phyloP scores from a whole-genome alignment of 441 rosid genomes.

The Bocquillonia castaneifolia region DNA sequence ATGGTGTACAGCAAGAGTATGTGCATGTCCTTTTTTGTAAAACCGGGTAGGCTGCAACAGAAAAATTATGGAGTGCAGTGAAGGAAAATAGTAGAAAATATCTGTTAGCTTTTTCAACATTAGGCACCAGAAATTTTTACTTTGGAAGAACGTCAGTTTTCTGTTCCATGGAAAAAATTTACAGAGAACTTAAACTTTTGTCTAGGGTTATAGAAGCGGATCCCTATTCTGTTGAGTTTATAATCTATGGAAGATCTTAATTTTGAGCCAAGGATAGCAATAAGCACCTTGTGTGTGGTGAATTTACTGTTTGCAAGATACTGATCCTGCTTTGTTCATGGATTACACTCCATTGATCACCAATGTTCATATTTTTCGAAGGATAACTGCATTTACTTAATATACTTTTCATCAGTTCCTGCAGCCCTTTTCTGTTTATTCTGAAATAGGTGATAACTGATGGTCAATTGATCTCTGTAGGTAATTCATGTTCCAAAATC shows the following conservation, averaged over 20 bases:
- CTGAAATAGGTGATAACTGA: conserved; percentile 4
- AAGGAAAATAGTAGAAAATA: not conserved
- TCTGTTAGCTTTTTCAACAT: too few relatives aligned
- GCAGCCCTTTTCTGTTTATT: not conserved
- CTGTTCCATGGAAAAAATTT: too few relatives aligned
- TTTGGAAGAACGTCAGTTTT: too few relatives aligned
- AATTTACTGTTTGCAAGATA: not conserved
- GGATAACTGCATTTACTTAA: not conserved
- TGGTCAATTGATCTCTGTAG: conserved; percentile 37
- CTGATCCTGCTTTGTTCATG: not conserved
- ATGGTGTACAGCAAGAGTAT: too few relatives aligned
- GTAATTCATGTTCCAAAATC: conserved; percentile 87
- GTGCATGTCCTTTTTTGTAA: not conserved
- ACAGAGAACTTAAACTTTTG: not conserved
- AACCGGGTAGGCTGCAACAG: not conserved
- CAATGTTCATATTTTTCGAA: not conserved
- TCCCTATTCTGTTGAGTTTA: not conserved
- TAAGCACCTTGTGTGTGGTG: not conserved
- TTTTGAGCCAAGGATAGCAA: not conserved
- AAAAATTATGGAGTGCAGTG: not conserved
- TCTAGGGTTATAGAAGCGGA: not conserved
- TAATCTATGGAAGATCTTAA: not conserved
- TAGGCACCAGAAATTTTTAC: too few relatives aligned
- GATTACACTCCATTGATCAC: not conserved
- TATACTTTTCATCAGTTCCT: not conserved